phyloP scores from a whole-genome alignment of 306 rosid species.

The Fragaria nilgerrensis region DNA sequence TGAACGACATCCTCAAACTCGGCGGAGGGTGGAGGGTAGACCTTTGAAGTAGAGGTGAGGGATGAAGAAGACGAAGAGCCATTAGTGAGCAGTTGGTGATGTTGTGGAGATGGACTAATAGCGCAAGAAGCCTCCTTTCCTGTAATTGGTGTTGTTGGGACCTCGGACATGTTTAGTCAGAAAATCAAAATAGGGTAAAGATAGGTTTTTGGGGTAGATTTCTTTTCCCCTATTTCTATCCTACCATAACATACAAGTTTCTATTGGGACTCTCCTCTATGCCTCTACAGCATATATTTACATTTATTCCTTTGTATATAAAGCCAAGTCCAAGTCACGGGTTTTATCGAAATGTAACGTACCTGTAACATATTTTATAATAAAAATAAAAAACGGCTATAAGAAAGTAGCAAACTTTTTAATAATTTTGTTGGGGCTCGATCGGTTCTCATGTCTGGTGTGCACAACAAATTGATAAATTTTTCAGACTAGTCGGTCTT shows the following conservation, averaged over 20 bases:
- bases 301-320: no score
- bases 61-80: conserved; percentile 27
- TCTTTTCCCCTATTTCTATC: conserved; percentile 2
- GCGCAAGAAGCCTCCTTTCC: conserved; percentile 19
- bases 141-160: conserved; percentile 27
- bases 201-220: conserved; percentile 3
- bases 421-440: no score
- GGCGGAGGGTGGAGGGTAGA: conserved; percentile 62
- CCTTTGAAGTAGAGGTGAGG: conserved; percentile 11
- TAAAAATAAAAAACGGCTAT: no score
- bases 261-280: background rate
- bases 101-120: conserved; percentile 16
- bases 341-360: background rate
- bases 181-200: conserved; percentile 7
- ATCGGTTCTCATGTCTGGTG: no score
- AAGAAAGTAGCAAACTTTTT: no score
- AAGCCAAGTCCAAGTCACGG: background rate
- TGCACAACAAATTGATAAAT: no score
- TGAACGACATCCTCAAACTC: conserved; percentile 45
- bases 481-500: no score
- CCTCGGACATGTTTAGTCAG: conserved; percentile 31
- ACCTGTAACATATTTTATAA: no score
- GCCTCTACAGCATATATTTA: no score
- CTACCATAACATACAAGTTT: background rate
- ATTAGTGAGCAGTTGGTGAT: conserved; percentile 23